Evolutionary conservation across 371 early-diverging fungal species (phyloP), one percentile per base, ranked within the genome.

Genomic region (Mucor saturninus): DNA sequence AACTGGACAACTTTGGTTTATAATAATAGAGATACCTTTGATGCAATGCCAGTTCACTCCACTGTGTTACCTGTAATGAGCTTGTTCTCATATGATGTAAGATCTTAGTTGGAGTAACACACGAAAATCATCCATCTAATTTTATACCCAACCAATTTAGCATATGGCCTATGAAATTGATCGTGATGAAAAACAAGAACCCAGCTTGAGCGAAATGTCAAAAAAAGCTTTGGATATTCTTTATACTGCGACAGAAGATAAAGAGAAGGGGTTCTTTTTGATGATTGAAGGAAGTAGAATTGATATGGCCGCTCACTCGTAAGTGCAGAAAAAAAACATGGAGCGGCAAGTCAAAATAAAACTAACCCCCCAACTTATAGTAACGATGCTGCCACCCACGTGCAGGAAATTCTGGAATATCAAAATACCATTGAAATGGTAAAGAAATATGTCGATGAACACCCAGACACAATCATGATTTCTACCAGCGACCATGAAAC

Each of bases 251-350:
- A 71, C 84, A 0, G 49, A 65, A 7, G 37, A 67, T 4, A 56
- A 65, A 5, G 77, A 86, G 11, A 77, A 84, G 2, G 96, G 97
- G 0, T 98, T 97, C 77, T 96, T 98, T 65, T 61, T 98, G 53
- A 92, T 98, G 95, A 88, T 98, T 67, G 98, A 97, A 78, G 98
- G 98, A 0, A 91, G 92, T 59, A 77, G 95, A 14, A 98, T 98
- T 52, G 92, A 91, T 64, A 89, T 91, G 91, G 91, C 90, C n/a
- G 91, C 87, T 31, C 92, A 92, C 61, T 79, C 72, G 85, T 88
- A 80, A 66, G 77, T 72, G 26, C 11, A 5, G 13, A 29, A 11
- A 10, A 9, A n/a, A n/a, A n/a, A n/a, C 11, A 9, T 11, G 4
- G 5, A 30, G 5, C 29, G 31, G 31, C 28, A 48, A 43, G n/a